A percentile compares a stretch with the other conserved stretches of the same genome.
phyloP scores from a whole-genome alignment of 192 early-diverging fungal species.

The Coemansia sp. region DNA sequence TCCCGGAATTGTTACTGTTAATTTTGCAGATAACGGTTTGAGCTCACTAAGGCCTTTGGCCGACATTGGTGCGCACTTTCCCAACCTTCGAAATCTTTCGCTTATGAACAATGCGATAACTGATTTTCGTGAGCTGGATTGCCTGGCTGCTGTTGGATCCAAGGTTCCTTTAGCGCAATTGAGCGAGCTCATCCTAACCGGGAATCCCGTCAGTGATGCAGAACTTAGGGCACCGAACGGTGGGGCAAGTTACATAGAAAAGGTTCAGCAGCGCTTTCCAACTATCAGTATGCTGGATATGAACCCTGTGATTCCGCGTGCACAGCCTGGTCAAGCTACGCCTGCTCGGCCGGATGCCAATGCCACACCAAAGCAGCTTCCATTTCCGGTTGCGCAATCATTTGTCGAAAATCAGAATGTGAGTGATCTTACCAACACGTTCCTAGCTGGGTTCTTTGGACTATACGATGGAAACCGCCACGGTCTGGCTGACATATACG shows the following conservation, averaged over 20 bases:
- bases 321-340: slow-evolving; percentile 14
- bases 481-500: slow-evolving; percentile 42
- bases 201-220: slow-evolving; percentile 34
- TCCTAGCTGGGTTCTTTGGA: slow-evolving; percentile 40
- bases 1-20: slow-evolving; percentile 30
- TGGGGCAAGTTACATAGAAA: slow-evolving; percentile 35
- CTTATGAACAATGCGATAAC: slow-evolving; percentile 45
- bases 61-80: slow-evolving; percentile 39
- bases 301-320: slow-evolving; percentile 37
- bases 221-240: slow-evolving; percentile 30
- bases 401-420: slow-evolving; percentile 44
- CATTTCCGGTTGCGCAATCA: slow-evolving; percentile 33
- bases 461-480: slow-evolving; percentile 43
- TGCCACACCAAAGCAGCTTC: slow-evolving; percentile 19
- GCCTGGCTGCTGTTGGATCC: slow-evolving; percentile 38
- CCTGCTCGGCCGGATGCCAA: neutral
- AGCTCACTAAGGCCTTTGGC: slow-evolving; percentile 40
- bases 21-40: slow-evolving; percentile 41
- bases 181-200: slow-evolving; percentile 34
- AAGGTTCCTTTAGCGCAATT: slow-evolving; percentile 35
- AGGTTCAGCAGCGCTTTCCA: slow-evolving; percentile 51
- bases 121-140: slow-evolving; percentile 42
- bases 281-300: slow-evolving; percentile 50
- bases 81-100: slow-evolving; percentile 38
- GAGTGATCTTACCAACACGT: slow-evolving; percentile 32